Evolutionary conservation across 768 basidiomycete species (phyloP).

Genomic region (Lyophyllum atratum): DNA sequence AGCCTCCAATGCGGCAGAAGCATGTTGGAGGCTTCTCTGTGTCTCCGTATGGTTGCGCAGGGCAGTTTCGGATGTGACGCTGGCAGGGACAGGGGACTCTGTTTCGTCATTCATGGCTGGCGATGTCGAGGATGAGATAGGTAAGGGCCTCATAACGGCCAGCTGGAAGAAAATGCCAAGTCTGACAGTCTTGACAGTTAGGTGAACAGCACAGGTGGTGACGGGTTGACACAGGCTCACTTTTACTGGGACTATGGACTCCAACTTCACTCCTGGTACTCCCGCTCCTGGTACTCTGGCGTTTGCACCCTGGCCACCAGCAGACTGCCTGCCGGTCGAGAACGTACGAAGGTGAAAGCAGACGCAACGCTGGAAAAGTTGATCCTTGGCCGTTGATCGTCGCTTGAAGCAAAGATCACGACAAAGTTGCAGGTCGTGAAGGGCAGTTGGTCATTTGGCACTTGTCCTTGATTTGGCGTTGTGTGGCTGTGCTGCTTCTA

Average conservation of each 20-base stretch:
- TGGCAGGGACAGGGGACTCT: neutral
- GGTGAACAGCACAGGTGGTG: neutral
- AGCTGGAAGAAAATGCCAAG: neutral
- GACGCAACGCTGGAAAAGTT: neutral
- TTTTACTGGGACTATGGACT: neutral
- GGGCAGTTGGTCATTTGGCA: neutral
- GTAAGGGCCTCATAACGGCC: slow-evolving; percentile 30
- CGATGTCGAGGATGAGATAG: slow-evolving; percentile 25
- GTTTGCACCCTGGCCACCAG: neutral
- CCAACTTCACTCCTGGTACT: neutral
- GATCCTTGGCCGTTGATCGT: neutral
- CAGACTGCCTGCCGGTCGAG: neutral
- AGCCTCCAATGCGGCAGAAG: slow-evolving; percentile 54
- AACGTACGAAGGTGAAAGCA: neutral
- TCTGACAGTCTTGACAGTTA: neutral
- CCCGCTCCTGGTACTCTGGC: neutral
- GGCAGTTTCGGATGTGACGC: slow-evolving; percentile 2
- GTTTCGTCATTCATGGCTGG: slow-evolving; percentile 16
- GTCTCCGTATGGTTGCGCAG: slow-evolving; percentile 25
- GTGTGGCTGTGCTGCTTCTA: slow-evolving; percentile 16
- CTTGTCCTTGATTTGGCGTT: neutral
- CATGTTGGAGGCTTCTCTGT: slow-evolving; percentile 44
- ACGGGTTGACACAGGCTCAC: neutral
- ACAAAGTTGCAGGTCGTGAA: slow-evolving; percentile 4
- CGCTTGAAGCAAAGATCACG: neutral